Evolutionary conservation across 192 early-diverging fungal genomes (phyloP), one percentile per base, ranked within the genome.

Genomic region (Rhizoclosmatium globosum): DNA sequence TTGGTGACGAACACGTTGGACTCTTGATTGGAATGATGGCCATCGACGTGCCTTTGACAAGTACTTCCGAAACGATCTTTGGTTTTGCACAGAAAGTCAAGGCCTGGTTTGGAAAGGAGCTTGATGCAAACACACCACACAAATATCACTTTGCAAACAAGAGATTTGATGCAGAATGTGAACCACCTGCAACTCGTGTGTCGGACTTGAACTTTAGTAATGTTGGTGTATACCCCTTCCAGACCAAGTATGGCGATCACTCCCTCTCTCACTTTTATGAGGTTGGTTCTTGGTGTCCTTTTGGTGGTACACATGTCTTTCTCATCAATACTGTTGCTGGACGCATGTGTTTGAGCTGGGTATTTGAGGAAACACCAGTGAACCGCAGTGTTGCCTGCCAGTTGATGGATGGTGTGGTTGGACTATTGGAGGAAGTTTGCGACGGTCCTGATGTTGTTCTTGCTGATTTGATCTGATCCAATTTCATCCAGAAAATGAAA

Each of bases 191-290:
- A n/a, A 57, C 56, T 57, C 56, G 56, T 17, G 21, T n/a, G 21
- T 17, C 56, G 21, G 56, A 57, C 21, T 57, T 57, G 56, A 57
- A 57, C 56, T 57, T 57, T n/a, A 57, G 56, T 57, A 57, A 57
- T 57, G 56, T 57, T 13, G 56, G 56, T 17, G 56, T 57, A n/a
- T 57, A 57, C 21, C 56, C 56, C 21, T 57, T 57, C 56, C 13
- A 57, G 56, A 57, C 56, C 21, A n/a, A 57, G 56, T n/a, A 57
- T 57, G 56, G 56, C 13, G 56, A 57, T n/a, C 21, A 17, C 15
- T 13, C 21, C 15, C 15, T 57, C 56, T 17, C 56, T 57, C 15
- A 57, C 13, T 57, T 57, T 57, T n/a, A 57, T 57, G 56, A 57
- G 21, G 56, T 57, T 57, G 56, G 56, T 57, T 13, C 56, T 57